A percentile compares a stretch with the other conserved stretches of the same genome.
Conservation (phyloP, 495 filamentous ascomycete species). For the Tuber borchii region DNA sequence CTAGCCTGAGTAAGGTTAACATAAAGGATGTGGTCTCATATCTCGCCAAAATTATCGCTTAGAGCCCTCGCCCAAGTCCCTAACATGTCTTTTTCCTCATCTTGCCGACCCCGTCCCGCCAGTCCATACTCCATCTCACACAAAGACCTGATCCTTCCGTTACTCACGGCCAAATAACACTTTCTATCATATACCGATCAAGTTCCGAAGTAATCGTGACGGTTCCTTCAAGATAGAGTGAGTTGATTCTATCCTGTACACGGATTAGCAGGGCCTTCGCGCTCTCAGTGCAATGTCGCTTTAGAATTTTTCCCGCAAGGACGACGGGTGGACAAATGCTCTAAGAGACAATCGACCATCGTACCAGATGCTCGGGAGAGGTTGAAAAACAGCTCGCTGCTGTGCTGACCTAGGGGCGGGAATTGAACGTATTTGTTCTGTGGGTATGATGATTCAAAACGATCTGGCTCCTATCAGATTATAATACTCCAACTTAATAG, state of each 20-base stretch:
- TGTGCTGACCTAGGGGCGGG: background rate
- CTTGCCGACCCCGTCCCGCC: background rate
- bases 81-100: background rate
- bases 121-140: background rate
- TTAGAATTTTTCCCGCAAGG: background rate
- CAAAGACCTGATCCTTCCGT: background rate
- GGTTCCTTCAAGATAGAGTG: background rate
- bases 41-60: no score
- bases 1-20: background rate
- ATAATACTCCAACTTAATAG: background rate
- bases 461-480: background rate
- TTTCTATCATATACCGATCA: background rate
- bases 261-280: background rate
- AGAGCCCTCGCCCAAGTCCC: background rate
- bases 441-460: background rate
- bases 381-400: background rate
- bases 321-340: background rate
- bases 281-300: background rate
- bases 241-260: background rate
- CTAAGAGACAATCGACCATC: background rate
- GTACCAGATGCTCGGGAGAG: background rate
- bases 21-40: background rate
- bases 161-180: background rate
- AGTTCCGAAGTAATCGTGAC: no score
- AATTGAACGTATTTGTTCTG: no score